Percentiles rank a stretch among this genome's conserved stretches.
phyloP scores from a whole-genome alignment of 257 asterid genomes.

The Solanum pennellii region DNA sequence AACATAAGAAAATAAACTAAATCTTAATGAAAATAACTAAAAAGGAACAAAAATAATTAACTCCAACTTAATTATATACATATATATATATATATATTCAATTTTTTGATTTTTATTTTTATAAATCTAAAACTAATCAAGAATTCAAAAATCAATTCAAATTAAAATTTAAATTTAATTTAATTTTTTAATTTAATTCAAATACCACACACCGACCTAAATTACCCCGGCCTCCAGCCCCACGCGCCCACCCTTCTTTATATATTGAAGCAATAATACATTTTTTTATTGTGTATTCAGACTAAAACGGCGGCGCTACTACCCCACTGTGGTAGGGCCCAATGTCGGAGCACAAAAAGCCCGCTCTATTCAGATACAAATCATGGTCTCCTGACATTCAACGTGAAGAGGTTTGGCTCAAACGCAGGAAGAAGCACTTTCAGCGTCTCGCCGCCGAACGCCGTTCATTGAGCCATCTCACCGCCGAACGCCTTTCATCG shows the following conservation, averaged over 20 bases:
- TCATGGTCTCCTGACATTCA: slow-evolving; percentile 54
- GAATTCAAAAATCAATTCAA: no score
- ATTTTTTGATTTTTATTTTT: no score
- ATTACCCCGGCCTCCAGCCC: background rate
- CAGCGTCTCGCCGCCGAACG: slow-evolving; percentile 20
- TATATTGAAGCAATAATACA: background rate
- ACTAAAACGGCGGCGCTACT: background rate
- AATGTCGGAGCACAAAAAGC: background rate
- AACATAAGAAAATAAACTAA: no score
- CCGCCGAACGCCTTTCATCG: slow-evolving; percentile 11
- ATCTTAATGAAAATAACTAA: no score
- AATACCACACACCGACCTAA: background rate
- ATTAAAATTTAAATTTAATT: no score
- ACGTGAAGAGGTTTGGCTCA: slow-evolving; percentile 54
- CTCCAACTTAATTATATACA: no score
- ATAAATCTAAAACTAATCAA: no score
- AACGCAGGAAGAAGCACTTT: slow-evolving; percentile 17
- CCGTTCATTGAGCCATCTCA: slow-evolving; percentile 18
- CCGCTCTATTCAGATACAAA: slow-evolving; percentile 33
- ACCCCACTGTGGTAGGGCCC: background rate
- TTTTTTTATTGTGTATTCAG: background rate
- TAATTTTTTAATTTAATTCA: no score
- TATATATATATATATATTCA: no score
- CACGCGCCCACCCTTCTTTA: background rate
- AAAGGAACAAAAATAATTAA: no score